Base-by-base conservation (phyloP, 2,329 filamentous ascomycete genomes). In the Botryosphaeria dothidea region DNA sequence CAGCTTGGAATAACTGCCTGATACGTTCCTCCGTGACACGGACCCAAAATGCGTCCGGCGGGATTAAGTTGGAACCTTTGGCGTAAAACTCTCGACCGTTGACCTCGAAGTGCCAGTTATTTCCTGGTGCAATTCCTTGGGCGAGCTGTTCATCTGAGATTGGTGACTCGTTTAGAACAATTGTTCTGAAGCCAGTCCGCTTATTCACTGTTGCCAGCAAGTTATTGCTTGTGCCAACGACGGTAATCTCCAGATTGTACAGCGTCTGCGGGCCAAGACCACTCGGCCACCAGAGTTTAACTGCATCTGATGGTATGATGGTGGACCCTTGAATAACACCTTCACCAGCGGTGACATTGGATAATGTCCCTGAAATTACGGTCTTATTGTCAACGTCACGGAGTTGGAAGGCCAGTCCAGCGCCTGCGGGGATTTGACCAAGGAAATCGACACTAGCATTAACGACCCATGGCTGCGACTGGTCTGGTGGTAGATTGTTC, bases 61-160 rank as follows among this genome's bases (percentile, higher is more conserved):
- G 86, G 57, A 89, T 86, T 67, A 89, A 84, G 68, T 89, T 88
- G 19, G 84, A 86, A 3, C 86, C 87, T 70, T 88, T 88, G 2
- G 85, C 86, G 68, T 88, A 90, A 68, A 90, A 87, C 13, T 86
- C 83, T 56, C 85, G 81, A 0, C 87, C 86, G 66, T 90, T 90
- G 66, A 90, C 81, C 71, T 89, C 86, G 67, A 90, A 89, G 70
- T 89, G 85, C 86, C 86, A 86, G 72, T 86, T 85, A 48, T 82
- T 83, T 7, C 84, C 85, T 0, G 82, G 81, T n/a, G 83, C 80
- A 66, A 88, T 83, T 1, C 87, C 85, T 65, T 80, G 77, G 1
- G 80, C 77, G 0, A 86, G 71, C 67, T 89, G 85, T 1, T 78
- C 79, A 0, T 84, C 78, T 0, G 84, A 84, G 25, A 88, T 83